Conservation (phyloP, 2,329 filamentous ascomycete species). For the Thermoascus crustaceus region DNA sequence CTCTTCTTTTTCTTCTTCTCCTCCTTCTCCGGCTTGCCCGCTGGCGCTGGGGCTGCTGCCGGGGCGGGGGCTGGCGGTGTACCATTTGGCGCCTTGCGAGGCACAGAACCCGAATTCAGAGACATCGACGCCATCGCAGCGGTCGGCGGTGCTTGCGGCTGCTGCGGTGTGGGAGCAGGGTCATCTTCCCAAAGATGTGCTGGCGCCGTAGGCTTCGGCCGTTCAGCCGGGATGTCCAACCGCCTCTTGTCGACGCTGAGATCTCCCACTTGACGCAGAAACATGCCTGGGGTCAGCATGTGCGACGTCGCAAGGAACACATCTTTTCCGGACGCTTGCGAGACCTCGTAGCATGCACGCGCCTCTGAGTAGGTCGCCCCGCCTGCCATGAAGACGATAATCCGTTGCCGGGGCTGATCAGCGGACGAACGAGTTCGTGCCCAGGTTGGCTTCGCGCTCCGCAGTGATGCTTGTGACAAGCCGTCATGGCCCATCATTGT, state of each 20-base stretch:
- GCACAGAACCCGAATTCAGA: too few species aligned
- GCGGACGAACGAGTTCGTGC: constrained; percentile 68
- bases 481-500: constrained; percentile 40
- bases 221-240: constrained; percentile 72
- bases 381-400: constrained; percentile 91
- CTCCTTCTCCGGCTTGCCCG: constrained; percentile 47
- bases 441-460: constrained; percentile 91
- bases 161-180: constrained; percentile 17
- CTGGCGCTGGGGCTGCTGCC: constrained; percentile 26
- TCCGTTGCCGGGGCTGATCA: constrained; percentile 75
- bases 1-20: constrained; percentile 48
- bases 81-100: constrained; percentile 20
- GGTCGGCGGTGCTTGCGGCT: too few species aligned
- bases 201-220: constrained; percentile 72
- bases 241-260: constrained; percentile 65
- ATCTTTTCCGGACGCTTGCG: constrained; percentile 63
- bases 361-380: constrained; percentile 91
- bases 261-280: constrained; percentile 73
- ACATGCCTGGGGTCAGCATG: constrained; percentile 81
- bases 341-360: constrained; percentile 79
- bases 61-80: too few species aligned
- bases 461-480: constrained; percentile 62
- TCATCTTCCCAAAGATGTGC: constrained; percentile 76
- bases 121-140: constrained; percentile 12
- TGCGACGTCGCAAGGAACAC: constrained; percentile 85